Evolutionary conservation across 2,329 filamentous ascomycete species (phyloP).

Genomic region (Colletotrichum graminicola): DNA sequence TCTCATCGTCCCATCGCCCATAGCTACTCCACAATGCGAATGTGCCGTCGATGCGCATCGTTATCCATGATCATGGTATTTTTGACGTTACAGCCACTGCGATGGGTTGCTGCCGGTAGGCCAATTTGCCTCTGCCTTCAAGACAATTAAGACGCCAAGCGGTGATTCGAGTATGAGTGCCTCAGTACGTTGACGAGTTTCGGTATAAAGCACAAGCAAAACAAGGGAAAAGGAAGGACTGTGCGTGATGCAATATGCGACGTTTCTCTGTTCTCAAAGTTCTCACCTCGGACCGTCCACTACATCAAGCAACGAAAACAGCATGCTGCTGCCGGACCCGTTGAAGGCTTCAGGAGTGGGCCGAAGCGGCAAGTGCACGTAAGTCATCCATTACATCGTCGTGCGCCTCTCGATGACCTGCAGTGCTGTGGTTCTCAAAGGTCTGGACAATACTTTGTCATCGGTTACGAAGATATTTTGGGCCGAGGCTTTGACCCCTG

Average conservation of each 20-base stretch:
- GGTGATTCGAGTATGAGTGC: neutral
- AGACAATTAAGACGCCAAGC: conserved; percentile 33
- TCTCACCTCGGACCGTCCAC: neutral
- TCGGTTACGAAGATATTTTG: neutral
- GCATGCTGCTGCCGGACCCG: neutral
- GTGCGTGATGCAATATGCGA: neutral
- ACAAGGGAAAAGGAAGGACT: neutral
- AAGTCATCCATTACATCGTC: neutral
- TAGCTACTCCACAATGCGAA: neutral
- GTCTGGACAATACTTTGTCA: neutral
- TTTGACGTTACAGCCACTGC: neutral
- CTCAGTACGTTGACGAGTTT: neutral
- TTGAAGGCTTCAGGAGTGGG: neutral
- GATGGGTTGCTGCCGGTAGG: conserved; percentile 36
- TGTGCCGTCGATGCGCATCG: conserved; percentile 27
- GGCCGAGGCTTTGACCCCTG: neutral
- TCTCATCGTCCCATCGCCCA: neutral
- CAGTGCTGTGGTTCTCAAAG: neutral
- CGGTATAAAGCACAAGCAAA: neutral
- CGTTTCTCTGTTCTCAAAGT: neutral
- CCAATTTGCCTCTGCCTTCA: conserved; percentile 5
- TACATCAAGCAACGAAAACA: neutral
- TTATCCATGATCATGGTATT: conserved; percentile 2
- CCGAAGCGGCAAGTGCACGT: conserved; percentile 33
- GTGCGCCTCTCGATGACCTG: conserved; percentile 12